Conservation (phyloP, 2,329 filamentous ascomycete species). For the Gliomastix tumulicola region DNA sequence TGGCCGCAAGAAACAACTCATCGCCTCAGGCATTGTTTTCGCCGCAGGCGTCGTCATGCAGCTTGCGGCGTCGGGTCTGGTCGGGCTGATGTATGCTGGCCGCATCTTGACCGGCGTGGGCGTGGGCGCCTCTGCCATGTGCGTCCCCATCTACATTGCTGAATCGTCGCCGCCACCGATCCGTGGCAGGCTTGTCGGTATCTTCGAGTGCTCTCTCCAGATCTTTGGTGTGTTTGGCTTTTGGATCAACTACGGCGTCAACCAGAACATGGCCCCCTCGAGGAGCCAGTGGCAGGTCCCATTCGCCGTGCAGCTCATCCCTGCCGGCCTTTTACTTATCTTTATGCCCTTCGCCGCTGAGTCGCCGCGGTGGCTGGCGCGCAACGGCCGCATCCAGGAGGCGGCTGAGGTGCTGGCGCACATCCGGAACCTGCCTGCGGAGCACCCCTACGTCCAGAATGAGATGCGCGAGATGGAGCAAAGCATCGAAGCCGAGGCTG, state of each 20-base stretch:
- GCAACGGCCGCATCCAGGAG: slow-evolving; percentile 18
- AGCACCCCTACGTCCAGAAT: slow-evolving; percentile 17
- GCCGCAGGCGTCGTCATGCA: not conserved
- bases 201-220: slow-evolving; percentile 43
- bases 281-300: slow-evolving; percentile 30
- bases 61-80: not conserved
- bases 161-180: slow-evolving; percentile 46
- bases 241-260: slow-evolving; percentile 17
- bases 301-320: slow-evolving; percentile 32
- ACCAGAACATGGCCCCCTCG: slow-evolving; percentile 5
- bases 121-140: slow-evolving; percentile 39
- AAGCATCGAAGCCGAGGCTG: too few species aligned
- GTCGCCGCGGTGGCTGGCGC: slow-evolving; percentile 31
- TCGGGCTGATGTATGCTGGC: not conserved
- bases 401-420: slow-evolving; percentile 14
- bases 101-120: slow-evolving; percentile 36
- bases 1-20: not conserved
- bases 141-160: slow-evolving; percentile 49
- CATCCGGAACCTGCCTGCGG: slow-evolving; percentile 12
- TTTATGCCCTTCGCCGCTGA: slow-evolving; percentile 22
- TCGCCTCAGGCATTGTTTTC: not conserved
- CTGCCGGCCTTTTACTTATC: slow-evolving; percentile 23
- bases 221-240: slow-evolving; percentile 42
- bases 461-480: slow-evolving; percentile 54
- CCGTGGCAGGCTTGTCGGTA: slow-evolving; percentile 41